Conservation (phyloP, 2,329 filamentous ascomycete species). For the Grosmannia clavigera region DNA sequence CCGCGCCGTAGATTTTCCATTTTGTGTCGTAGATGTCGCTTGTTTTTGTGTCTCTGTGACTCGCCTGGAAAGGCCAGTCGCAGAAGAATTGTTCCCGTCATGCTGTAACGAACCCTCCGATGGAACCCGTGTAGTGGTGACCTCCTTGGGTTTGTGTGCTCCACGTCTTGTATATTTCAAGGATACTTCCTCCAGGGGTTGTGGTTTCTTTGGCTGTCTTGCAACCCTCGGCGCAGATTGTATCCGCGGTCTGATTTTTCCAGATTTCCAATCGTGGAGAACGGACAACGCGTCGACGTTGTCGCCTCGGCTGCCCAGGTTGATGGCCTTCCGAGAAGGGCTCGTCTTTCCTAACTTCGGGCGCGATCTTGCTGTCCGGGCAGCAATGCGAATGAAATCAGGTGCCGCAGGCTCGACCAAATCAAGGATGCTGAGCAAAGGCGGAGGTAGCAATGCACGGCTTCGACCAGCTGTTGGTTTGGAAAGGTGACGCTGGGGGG, state of each 20-base stretch:
- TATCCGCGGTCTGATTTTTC: slow-evolving; percentile 30
- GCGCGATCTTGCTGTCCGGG: slow-evolving; percentile 38
- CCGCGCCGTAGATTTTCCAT: neutral
- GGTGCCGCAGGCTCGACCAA: slow-evolving; percentile 41
- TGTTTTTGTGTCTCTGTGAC: neutral
- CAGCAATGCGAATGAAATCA: slow-evolving; percentile 47
- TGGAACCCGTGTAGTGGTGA: neutral
- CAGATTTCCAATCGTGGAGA: slow-evolving; percentile 43
- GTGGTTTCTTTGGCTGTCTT: neutral
- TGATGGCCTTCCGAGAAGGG: slow-evolving; percentile 43
- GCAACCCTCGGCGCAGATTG: neutral
- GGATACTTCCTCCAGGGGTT: slow-evolving; percentile 4
- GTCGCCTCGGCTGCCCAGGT: slow-evolving; percentile 47
- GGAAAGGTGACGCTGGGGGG: neutral
- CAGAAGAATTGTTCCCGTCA: neutral
- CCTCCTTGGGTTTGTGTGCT: neutral
- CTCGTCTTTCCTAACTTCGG: slow-evolving; percentile 40
- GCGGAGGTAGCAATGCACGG: slow-evolving; percentile 18
- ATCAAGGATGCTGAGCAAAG: slow-evolving; percentile 48
- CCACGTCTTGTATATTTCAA: neutral
- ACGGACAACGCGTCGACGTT: slow-evolving; percentile 43
- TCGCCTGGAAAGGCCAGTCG: neutral
- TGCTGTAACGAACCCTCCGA: neutral
- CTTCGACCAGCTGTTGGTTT: neutral
- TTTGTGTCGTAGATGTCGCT: neutral